Conservation (phyloP, 192 early-diverging fungal species). For the Backusella australiensis region DNA sequence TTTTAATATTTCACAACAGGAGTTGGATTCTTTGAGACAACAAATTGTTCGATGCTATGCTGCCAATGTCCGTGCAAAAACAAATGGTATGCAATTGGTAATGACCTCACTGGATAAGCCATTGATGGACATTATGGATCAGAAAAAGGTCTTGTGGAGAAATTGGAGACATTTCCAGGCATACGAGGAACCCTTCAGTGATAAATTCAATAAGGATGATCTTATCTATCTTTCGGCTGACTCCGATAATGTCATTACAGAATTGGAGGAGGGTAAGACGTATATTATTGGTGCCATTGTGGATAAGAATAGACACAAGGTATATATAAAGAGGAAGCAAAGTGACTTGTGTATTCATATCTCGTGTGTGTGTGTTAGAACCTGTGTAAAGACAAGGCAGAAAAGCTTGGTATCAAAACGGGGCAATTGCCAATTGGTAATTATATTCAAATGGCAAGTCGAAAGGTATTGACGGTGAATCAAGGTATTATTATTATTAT, state of each 20-base stretch:
- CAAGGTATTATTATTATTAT: slow-evolving; percentile 53
- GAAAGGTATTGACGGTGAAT: slow-evolving; percentile 92
- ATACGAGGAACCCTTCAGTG: slow-evolving; percentile 21
- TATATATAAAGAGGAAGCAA: not conserved
- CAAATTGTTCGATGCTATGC: slow-evolving; percentile 79
- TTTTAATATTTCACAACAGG: slow-evolving; percentile 16
- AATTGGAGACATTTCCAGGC: slow-evolving; percentile 42
- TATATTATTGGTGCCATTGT: slow-evolving; percentile 96
- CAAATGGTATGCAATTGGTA: slow-evolving; percentile 51
- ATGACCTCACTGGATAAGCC: slow-evolving; percentile 55
- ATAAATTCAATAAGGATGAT: slow-evolving; percentile 52
- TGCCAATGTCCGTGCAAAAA: slow-evolving; percentile 54
- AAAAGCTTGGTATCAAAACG: slow-evolving; percentile 66
- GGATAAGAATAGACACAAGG: slow-evolving; percentile 88
- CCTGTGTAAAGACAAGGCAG: slow-evolving; percentile 80
- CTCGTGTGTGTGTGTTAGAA: slow-evolving; percentile 21
- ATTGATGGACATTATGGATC: slow-evolving; percentile 34
- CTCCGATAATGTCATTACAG: slow-evolving; percentile 63
- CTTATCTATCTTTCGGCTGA: slow-evolving; percentile 93
- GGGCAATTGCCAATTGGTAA: slow-evolving; percentile 86
- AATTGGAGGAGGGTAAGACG: slow-evolving; percentile 68
- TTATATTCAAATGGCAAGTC: slow-evolving; percentile 73
- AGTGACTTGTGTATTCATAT: not conserved
- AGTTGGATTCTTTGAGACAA: slow-evolving; percentile 64
- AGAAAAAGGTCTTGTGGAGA: slow-evolving; percentile 31